Evolutionary conservation across 2,329 filamentous ascomycete genomes (phyloP), one percentile per base, ranked within the genome.

Genomic region (Plenodomus biglobosus): DNA sequence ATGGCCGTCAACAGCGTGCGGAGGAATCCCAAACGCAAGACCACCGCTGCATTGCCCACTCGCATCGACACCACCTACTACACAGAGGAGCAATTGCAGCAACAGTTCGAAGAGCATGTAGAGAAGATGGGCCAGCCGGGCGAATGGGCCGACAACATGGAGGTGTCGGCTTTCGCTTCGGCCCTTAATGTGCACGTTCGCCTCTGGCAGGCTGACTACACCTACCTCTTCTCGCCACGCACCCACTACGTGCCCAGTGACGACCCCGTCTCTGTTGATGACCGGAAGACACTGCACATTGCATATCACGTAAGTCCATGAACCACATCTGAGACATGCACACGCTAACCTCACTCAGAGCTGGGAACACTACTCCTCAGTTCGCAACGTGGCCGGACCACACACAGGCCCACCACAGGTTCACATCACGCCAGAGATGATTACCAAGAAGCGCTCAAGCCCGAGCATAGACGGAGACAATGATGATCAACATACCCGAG

Each of bases 331-430:
- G 11, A 16, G 36, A 34, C n/a, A n/a, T n/a, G n/a, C n/a, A n/a
- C n/a, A n/a, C n/a, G n/a, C n/a, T n/a, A n/a, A n/a, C n/a, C n/a
- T n/a, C n/a, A n/a, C n/a, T n/a, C n/a, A 85, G 80, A 76, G 73
- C 38, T 86, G 81, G 74, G 78, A 86, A 62, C 85, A 87, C 64
- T 87, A 85, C 69, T 86, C 83, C 3, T 86, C 84, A 0, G 81
- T 87, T 55, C 79, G 84, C 46, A 82, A 83, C 59, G 69, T 81
- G 38, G 69, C 80, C 52, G 83, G 83, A 6, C 81, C 82, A 7
- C 81, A 84, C 63, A 75, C 73, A 22, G 84, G 83, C 40, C 71
- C 75, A 27, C 82, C 82, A 10, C 64, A 75, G 17, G 76, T 84
- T 30, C 63, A 61, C 42, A 54, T 66, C 36, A 56, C 52, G 13